A percentile compares a stretch with the other conserved stretches of the same genome.
Conservation (phyloP, 2,329 filamentous ascomycete species). For the Grosmannia penicillata region DNA sequence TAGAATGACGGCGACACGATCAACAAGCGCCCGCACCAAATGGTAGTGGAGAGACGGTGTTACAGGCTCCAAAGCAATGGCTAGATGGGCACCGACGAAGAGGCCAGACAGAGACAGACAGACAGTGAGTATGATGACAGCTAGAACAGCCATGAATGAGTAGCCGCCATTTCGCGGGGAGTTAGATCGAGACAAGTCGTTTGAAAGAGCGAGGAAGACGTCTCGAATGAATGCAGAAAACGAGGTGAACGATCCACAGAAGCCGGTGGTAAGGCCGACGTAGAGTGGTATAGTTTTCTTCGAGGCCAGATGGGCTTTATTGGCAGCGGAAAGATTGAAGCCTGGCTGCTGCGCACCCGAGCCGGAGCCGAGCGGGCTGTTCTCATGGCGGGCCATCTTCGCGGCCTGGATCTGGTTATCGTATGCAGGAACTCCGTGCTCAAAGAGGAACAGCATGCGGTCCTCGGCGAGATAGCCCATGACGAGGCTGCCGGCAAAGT, state of each 20-base stretch:
- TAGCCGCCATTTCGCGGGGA: slow-evolving; percentile 53
- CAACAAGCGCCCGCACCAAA: slow-evolving; percentile 43
- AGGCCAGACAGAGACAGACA: slow-evolving; percentile 56
- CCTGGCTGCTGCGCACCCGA: slow-evolving; percentile 20
- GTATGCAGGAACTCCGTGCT: background rate
- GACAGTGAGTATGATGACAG: slow-evolving; percentile 59
- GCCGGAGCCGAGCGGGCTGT: too few relatives aligned
- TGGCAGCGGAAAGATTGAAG: slow-evolving; percentile 10
- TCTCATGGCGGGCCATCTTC: background rate
- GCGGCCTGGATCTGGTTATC: background rate
- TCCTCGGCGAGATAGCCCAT: slow-evolving; percentile 57
- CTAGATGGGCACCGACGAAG: slow-evolving; percentile 60
- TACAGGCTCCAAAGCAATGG: slow-evolving; percentile 40
- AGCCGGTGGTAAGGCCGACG: slow-evolving; percentile 55
- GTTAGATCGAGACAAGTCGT: slow-evolving; percentile 36
- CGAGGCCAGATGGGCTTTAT: slow-evolving; percentile 32
- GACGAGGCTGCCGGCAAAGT: slow-evolving; percentile 63
- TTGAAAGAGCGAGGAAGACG: slow-evolving; percentile 47
- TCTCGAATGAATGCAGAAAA: slow-evolving; percentile 58
- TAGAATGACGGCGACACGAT: slow-evolving; percentile 48
- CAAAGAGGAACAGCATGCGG: background rate
- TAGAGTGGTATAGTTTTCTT: slow-evolving; percentile 51
- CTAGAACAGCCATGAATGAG: slow-evolving; percentile 68
- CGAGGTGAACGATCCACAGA: slow-evolving; percentile 57
- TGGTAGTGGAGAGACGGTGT: slow-evolving; percentile 46